Conservation (phyloP, 202 grass and related monocot genomes). For the Alloteropsis angusta region DNA sequence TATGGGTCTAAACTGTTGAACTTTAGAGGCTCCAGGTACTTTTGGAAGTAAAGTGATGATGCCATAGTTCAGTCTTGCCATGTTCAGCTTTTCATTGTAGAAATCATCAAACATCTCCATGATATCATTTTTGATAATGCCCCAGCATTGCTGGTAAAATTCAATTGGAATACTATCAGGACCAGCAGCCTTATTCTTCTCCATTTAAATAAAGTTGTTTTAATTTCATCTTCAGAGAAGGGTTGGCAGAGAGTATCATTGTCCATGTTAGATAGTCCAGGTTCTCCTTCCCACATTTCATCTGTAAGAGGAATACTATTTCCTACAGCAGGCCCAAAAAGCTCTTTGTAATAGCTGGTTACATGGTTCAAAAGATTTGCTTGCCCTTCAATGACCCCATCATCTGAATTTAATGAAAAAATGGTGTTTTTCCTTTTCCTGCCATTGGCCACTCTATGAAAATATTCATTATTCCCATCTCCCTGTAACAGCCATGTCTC, state of each 20-base stretch:
- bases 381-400: fast-evolving
- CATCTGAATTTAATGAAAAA: fast-evolving
- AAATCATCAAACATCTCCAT: fast-evolving
- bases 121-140: fast-evolving
- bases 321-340: fast-evolving
- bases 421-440: neutral
- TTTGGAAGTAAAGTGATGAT: neutral
- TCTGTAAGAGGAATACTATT: fast-evolving
- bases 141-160: neutral
- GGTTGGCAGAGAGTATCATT: fast-evolving
- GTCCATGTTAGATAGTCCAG: fast-evolving
- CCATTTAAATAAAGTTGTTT: fast-evolving
- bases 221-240: neutral
- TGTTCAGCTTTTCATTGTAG: fast-evolving
- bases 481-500: neutral
- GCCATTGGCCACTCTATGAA: neutral
- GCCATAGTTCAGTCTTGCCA: fast-evolving
- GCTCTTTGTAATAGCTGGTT: fast-evolving
- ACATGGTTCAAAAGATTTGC: fast-evolving
- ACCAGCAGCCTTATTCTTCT: neutral
- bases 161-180: neutral
- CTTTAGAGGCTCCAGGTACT: fast-evolving
- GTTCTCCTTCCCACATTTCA: fast-evolving
- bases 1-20: neutral
- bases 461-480: neutral